Percentiles rank a stretch among this genome's conserved stretches.
phyloP scores from a whole-genome alignment of 192 early-diverging fungal species.

The Coemansia sp. region DNA sequence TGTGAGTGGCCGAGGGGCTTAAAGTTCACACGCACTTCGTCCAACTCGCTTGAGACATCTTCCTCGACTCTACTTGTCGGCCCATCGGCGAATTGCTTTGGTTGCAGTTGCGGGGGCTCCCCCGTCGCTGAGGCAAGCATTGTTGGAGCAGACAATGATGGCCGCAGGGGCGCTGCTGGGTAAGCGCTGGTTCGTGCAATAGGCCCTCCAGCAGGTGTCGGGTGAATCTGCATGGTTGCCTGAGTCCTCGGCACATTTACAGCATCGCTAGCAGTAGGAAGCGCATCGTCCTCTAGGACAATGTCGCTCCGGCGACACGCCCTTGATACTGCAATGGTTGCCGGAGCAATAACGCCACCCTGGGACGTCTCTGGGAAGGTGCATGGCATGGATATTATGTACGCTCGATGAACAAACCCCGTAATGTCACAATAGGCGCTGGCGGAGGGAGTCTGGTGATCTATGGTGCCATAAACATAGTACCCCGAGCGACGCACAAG shows the following conservation, averaged over 20 bases:
- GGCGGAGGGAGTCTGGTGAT: background rate
- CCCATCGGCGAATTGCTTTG: slow-evolving; percentile 1
- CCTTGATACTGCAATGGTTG: slow-evolving; percentile 23
- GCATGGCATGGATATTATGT: slow-evolving; percentile 29
- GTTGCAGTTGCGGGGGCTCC: slow-evolving; percentile 2
- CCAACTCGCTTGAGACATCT: slow-evolving; percentile 17
- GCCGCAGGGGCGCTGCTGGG: background rate
- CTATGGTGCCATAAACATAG: slow-evolving; percentile 14
- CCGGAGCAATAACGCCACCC: slow-evolving; percentile 24
- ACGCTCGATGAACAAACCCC: slow-evolving; percentile 42
- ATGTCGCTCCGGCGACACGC: slow-evolving; percentile 17
- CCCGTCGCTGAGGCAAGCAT: background rate
- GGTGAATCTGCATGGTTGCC: background rate
- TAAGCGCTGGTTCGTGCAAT: background rate
- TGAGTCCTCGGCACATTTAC: background rate
- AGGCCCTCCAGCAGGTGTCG: background rate
- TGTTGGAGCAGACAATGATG: slow-evolving; percentile 1
- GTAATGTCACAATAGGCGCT: background rate
- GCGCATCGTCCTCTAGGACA: background rate
- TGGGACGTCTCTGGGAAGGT: slow-evolving; percentile 21
- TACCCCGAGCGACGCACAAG: slow-evolving; percentile 26
- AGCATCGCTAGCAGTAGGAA: background rate
- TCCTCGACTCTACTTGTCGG: slow-evolving; percentile 1
- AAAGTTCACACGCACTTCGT: slow-evolving; percentile 30
- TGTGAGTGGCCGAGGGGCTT: background rate